Evolutionary conservation across 2,329 filamentous ascomycete species (phyloP).

Genomic region (Cryphonectria radicalis): DNA sequence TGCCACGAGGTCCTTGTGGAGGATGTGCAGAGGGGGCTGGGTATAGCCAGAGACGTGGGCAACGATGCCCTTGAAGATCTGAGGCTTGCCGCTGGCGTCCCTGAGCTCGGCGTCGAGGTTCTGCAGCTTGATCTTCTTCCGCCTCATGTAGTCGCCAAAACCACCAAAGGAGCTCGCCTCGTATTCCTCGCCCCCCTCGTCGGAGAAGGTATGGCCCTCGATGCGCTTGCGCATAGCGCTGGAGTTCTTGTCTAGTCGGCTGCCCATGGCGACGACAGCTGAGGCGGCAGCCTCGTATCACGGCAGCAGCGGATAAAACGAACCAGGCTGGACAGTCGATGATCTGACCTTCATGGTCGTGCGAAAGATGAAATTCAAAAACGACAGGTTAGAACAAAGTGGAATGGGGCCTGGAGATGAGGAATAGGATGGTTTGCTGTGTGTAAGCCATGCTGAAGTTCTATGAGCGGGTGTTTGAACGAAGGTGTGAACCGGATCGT

Average conservation of each 20-base stretch:
- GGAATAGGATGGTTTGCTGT: neutral
- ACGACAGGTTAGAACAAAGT: neutral
- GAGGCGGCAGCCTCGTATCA: neutral
- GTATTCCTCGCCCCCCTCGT: constrained; percentile 91
- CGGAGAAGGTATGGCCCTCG: constrained; percentile 70
- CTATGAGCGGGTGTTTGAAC: neutral
- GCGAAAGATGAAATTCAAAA: neutral
- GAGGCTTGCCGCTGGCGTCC: constrained; percentile 72
- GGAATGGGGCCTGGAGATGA: neutral
- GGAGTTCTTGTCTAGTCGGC: constrained; percentile 66
- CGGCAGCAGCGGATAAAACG: neutral
- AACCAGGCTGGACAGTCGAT: constrained; percentile 13
- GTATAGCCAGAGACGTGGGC: constrained; percentile 96
- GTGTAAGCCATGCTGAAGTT: neutral
- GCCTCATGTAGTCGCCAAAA: constrained; percentile 87
- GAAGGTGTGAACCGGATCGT: neutral
- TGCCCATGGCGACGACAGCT: constrained; percentile 54
- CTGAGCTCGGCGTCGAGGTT: constrained; percentile 87
- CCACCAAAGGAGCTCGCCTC: constrained; percentile 84
- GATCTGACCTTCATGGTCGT: constrained; percentile 19
- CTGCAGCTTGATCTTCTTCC: constrained; percentile 96
- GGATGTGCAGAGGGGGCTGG: constrained; percentile 78
- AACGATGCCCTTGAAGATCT: constrained; percentile 88
- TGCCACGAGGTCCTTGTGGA: constrained; percentile 85
- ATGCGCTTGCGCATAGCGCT: constrained; percentile 65